phyloP scores from a whole-genome alignment of 371 early-diverging fungal genomes.

The Capillidium heterosporum region DNA sequence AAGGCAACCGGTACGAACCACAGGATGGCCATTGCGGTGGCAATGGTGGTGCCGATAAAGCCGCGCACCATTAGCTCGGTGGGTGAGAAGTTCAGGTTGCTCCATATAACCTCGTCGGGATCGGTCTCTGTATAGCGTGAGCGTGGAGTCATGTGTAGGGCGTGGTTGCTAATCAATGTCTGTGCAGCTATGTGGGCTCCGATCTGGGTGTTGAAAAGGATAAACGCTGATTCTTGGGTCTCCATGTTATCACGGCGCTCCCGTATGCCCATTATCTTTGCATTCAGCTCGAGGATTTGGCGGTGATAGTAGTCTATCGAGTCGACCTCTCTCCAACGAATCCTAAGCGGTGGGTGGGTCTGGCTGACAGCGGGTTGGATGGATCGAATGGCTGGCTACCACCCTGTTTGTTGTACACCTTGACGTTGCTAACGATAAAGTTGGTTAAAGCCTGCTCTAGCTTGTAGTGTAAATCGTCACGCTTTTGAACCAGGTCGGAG shows the following conservation, averaged over 20 bases:
- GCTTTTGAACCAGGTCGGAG: conserved; percentile 29
- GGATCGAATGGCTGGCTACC: too few species aligned
- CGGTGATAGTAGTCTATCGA: conserved; percentile 15
- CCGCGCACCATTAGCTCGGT: conserved; percentile 34
- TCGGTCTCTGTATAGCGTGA: conserved; percentile 40
- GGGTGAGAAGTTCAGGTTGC: conserved; percentile 42
- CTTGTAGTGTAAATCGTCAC: conserved; percentile 22
- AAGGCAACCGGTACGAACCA: conserved; percentile 50
- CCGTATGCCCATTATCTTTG: conserved; percentile 3
- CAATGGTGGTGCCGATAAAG: conserved; percentile 21
- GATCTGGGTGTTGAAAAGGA: conserved; percentile 57
- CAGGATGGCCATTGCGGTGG: conserved; percentile 36
- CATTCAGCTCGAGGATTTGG: conserved; percentile 9
- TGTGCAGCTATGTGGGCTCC: conserved; percentile 73
- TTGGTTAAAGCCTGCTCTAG: too few species aligned
- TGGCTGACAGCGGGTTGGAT: neutral
- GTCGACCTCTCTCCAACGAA: conserved; percentile 19
- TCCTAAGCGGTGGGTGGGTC: conserved; percentile 15
- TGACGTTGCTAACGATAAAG: too few species aligned
- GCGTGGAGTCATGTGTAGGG: conserved; percentile 45
- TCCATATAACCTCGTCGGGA: conserved; percentile 68
- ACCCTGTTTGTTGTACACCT: too few species aligned
- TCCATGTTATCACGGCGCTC: conserved; percentile 1
- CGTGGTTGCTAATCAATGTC: conserved; percentile 38
- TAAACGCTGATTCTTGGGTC: conserved; percentile 36